phyloP scores from a whole-genome alignment of 257 asterid species.

The Vinca minor region DNA sequence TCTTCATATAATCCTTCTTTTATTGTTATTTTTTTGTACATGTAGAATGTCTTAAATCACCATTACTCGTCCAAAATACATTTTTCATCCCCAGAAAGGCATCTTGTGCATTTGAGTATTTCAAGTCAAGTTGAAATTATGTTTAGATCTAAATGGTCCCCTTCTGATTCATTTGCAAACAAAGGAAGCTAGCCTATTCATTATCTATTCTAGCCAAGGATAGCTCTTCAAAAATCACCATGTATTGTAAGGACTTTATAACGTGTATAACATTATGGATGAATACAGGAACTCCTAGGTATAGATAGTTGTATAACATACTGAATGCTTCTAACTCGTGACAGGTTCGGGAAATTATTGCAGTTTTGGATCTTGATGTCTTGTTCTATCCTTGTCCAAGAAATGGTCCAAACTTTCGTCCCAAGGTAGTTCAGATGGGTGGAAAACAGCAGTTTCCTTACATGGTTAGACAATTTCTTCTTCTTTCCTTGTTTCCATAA shows the following conservation, averaged over 20 bases:
- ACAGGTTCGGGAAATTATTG: conserved; percentile 88
- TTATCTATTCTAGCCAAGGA: not conserved
- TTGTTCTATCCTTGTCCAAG: conserved; percentile 88
- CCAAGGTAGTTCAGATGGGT: conserved; percentile 72
- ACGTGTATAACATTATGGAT: not conserved
- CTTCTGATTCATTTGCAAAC: not conserved
- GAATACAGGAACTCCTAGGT: not conserved
- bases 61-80: not conserved
- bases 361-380: conserved; percentile 81
- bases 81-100: not conserved
- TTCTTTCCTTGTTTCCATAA: not conserved
- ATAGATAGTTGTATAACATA: not conserved
- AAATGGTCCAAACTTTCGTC: conserved; percentile 85
- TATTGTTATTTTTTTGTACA: not conserved
- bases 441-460: conserved; percentile 81
- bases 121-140: not conserved
- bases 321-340: conserved; percentile 5
- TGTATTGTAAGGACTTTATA: not conserved
- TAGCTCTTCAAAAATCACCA: not conserved
- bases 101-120: not conserved
- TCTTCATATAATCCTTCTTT: not conserved
- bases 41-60: not conserved
- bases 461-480: conserved; percentile 44
- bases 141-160: not conserved
- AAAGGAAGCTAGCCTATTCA: no score